A percentile compares a stretch with the other conserved stretches of the same genome.
Evolutionary conservation across 164 flowering plant species (phyloP).

Genomic region (Platanus orientalis): DNA sequence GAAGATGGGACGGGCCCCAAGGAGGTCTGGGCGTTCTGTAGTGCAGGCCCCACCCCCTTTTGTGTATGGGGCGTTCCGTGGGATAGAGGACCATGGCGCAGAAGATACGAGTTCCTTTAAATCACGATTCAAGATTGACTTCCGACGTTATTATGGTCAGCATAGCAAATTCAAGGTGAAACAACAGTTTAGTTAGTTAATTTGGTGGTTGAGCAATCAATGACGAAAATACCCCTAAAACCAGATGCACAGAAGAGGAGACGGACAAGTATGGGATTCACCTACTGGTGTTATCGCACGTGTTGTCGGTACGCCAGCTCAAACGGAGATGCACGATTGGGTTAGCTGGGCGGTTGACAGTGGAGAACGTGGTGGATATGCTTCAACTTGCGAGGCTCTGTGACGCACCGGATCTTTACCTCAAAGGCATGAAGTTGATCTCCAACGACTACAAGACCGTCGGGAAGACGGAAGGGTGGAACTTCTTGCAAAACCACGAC

Average conservation of each 20-base stretch:
- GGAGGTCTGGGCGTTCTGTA: too few species aligned
- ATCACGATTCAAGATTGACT: too few species aligned
- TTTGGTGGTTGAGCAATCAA: too few species aligned
- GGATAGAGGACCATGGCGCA: too few species aligned
- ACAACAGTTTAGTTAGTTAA: too few species aligned
- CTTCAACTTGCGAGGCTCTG: constrained; percentile 75
- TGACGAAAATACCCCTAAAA: constrained; percentile 5
- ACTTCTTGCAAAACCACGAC: constrained; percentile 68
- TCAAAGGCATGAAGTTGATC: constrained; percentile 74
- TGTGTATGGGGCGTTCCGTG: too few species aligned
- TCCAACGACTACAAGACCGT: constrained; percentile 50
- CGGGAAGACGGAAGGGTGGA: constrained; percentile 85
- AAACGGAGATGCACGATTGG: constrained; percentile 62
- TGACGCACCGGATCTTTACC: constrained; percentile 76
- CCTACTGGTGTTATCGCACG: constrained; percentile 77
- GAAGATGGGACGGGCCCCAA: too few species aligned
- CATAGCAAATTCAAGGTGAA: too few species aligned
- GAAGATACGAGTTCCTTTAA: too few species aligned
- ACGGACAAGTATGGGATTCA: constrained; percentile 75
- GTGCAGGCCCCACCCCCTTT: too few species aligned
- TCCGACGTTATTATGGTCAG: too few species aligned
- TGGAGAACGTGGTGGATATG: constrained; percentile 76
- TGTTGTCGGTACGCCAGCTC: constrained; percentile 56
- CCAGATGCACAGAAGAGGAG: constrained; percentile 70
- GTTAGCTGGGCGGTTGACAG: constrained; percentile 40